These are phyloP conservation scores for Fusarium aywerte DNA, from an alignment of 2,329 filamentous ascomycete genomes.

Conservation along the genomic window DNA sequence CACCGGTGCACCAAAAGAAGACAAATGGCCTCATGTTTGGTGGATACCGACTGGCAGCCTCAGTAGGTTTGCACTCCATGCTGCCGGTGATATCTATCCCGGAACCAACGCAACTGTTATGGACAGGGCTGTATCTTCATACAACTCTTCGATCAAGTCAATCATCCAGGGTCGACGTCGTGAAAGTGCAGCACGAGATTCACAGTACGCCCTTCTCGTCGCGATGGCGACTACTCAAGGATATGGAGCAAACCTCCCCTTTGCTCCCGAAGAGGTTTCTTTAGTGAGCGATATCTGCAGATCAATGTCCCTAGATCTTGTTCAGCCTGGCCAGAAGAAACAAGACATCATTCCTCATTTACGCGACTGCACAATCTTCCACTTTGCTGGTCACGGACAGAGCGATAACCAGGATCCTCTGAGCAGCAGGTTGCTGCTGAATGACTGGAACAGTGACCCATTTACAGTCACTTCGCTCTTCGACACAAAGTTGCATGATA, in stretches of 20 bases:
- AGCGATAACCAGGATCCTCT: background rate
- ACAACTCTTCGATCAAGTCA: background rate
- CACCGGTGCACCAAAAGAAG: background rate
- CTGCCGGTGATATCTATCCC: background rate
- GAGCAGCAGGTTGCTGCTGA: background rate
- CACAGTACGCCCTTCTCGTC: background rate
- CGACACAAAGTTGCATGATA: background rate
- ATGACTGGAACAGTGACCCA: background rate
- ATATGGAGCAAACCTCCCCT: background rate
- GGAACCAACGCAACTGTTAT: background rate
- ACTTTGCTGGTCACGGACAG: constrained; percentile 2
- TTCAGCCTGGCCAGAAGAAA: background rate
- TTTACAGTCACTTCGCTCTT: background rate
- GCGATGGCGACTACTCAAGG: background rate
- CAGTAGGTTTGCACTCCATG: constrained; percentile 7
- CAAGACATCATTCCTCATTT: background rate
- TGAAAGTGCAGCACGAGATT: background rate
- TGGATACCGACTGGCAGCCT: constrained; percentile 3
- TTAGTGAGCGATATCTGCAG: background rate
- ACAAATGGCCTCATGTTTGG: background rate
- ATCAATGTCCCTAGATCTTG: background rate
- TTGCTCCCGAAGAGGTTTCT: background rate
- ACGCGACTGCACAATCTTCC: background rate
- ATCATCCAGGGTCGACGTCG: background rate
- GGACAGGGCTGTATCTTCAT: constrained; percentile 5